A percentile compares a stretch with the other conserved stretches of the same genome.
These are phyloP conservation scores for Ambrosia artemisiifolia DNA, from an alignment of 129 eudicot genomes.

Conservation along the genomic window DNA sequence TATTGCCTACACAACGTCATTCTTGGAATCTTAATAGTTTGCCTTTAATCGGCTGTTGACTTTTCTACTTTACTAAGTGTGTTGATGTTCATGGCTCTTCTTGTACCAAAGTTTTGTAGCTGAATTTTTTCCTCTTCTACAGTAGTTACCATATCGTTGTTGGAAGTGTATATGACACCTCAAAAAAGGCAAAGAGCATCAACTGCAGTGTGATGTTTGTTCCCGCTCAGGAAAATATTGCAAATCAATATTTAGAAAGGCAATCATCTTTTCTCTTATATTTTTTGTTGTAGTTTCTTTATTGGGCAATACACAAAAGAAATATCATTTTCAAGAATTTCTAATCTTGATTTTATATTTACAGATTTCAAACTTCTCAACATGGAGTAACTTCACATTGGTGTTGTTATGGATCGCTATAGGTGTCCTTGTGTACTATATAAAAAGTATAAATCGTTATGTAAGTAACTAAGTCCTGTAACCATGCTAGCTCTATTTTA, in stretches of 20 bases:
- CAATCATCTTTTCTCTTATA: conserved; percentile 18
- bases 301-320: conserved; percentile 1
- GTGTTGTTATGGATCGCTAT: conserved; percentile 77
- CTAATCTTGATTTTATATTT: conserved; percentile 13
- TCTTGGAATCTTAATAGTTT: no score
- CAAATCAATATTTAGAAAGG: conserved; percentile 66
- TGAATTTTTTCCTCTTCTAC: no score
- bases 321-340: neutral
- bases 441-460: conserved; percentile 70
- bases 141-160: no score
- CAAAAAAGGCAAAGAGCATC: conserved; percentile 66
- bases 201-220: conserved; percentile 79
- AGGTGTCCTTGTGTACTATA: conserved; percentile 68
- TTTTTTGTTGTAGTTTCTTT: neutral
- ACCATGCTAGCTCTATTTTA: neutral
- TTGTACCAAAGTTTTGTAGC: no score
- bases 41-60: no score
- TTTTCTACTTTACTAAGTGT: no score
- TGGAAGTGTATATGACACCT: no score
- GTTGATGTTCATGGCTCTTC: no score
- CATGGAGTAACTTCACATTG: conserved; percentile 78
- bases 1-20: no score
- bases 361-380: conserved; percentile 68
- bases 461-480: conserved; percentile 34
- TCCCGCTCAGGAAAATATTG: conserved; percentile 76